A percentile compares a stretch with the other conserved stretches of the same genome.
phyloP scores from a whole-genome alignment of 805 yeast species.

The Yamadazyma insecticola region DNA sequence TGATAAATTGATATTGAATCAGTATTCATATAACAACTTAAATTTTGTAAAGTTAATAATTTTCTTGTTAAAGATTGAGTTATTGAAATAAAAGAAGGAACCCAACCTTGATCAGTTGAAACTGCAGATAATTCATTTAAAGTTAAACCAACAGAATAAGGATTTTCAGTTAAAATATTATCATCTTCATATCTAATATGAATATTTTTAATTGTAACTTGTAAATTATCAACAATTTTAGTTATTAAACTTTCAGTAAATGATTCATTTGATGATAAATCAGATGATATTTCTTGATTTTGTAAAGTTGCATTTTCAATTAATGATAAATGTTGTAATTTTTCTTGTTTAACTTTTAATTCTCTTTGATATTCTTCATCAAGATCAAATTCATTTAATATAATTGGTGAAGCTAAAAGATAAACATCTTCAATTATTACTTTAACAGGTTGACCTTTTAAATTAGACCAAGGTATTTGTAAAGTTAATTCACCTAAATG shows the following conservation, averaged over 20 bases:
- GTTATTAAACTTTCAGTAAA: conserved; percentile 85
- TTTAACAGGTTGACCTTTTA: conserved; percentile 89
- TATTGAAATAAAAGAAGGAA: conserved; percentile 76
- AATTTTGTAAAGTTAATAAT: conserved; percentile 64
- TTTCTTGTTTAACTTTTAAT: conserved; percentile 59
- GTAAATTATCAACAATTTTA: conserved; percentile 89
- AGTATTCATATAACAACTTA: conserved; percentile 84
- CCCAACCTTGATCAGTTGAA: conserved; percentile 82
- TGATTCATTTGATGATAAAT: conserved; percentile 58
- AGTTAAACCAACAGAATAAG: conserved; percentile 80
- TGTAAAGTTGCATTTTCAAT: conserved; percentile 44
- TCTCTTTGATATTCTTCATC: conserved; percentile 59
- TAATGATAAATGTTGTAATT: conserved; percentile 62
- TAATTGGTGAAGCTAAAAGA: conserved; percentile 72
- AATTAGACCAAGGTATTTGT: conserved; percentile 95
- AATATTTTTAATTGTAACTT: conserved; percentile 83
- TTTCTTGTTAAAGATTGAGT: conserved; percentile 67
- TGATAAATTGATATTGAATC: conserved; percentile 46
- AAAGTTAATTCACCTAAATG: conserved; percentile 83
- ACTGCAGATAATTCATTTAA: conserved; percentile 86
- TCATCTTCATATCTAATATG: conserved; percentile 90
- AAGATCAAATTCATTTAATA: conserved; percentile 44
- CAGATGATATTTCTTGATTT: conserved; percentile 23
- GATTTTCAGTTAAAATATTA: conserved; percentile 61
- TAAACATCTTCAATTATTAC: conserved; percentile 83